A percentile compares a stretch with the other conserved stretches of the same genome.
Evolutionary conservation across 129 eudicot species (phyloP).

Genomic region (Gnaphalium uliginosum): DNA sequence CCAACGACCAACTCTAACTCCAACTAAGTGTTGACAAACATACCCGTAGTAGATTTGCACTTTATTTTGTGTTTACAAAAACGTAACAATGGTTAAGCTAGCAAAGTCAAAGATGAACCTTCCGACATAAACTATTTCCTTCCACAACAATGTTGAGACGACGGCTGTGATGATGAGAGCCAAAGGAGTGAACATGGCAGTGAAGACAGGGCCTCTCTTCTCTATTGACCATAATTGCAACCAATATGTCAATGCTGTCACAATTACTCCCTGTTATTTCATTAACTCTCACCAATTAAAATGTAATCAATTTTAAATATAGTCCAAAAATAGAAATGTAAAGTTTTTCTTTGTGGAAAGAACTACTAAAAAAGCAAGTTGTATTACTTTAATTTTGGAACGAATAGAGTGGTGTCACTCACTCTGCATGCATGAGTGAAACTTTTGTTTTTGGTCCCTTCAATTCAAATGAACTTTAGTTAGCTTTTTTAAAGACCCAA

Average conservation of each 20-base stretch:
- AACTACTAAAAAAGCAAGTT: conserved; percentile 12
- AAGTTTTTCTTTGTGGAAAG: background rate
- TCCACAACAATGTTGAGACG: conserved; percentile 56
- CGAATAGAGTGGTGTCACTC: conserved; percentile 19
- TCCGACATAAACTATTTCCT: conserved; percentile 51
- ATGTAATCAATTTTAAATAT: background rate
- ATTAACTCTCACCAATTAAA: background rate
- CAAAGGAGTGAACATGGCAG: conserved; percentile 68
- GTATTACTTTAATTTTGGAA: conserved; percentile 8
- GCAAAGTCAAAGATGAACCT: conserved; percentile 35
- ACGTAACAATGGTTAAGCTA: too few species aligned
- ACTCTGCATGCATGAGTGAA: conserved; percentile 26
- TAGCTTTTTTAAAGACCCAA: conserved; percentile 20
- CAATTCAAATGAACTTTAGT: background rate
- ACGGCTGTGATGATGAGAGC: conserved; percentile 54
- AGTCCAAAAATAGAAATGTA: background rate
- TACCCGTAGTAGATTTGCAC: too few species aligned
- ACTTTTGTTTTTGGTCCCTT: conserved; percentile 18
- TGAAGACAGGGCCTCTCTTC: conserved; percentile 65
- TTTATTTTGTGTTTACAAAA: too few species aligned
- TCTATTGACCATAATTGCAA: conserved; percentile 61
- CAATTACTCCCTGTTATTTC: conserved; percentile 62
- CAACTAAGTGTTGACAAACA: too few species aligned
- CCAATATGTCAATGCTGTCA: conserved; percentile 60
- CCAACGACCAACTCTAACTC: too few species aligned